Evolutionary conservation across 306 rosid species (phyloP), one percentile per base, ranked within the genome.

Genomic region (Sicyos edulis): DNA sequence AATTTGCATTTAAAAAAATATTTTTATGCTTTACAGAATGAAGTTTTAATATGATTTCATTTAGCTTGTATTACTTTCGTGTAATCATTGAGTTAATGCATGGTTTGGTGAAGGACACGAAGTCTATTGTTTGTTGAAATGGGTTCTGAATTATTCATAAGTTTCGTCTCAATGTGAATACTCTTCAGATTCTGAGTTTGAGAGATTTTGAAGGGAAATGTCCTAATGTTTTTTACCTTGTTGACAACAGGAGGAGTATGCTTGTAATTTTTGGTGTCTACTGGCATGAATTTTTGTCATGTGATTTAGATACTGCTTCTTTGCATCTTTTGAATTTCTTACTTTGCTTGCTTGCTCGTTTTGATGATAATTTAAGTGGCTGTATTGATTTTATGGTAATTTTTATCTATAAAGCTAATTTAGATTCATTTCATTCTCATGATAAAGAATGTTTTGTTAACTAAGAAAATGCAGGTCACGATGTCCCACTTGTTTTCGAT

Each of bases 401-500:
- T 3, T 49, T 15, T 50, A 47, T 68, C 73, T 50, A 2, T 24
- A 8, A 24, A 22, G 42, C 51, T 68, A 24, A 47, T 68, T 47
- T 67, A 47, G 40, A 68, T 24, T 50, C 40, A 22, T 49, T 68
- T 47, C 73, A 64, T 42, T 68, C 22, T 68, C 57, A 13, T 68
- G 73, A 68, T 68, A 49, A 49, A 44, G 21, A 50, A 22, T 20
- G 47, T 67, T 20, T 44, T 67, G 34, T 68, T 20, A 50, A 49
- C 13, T 50, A 68, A 22, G 54, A 44, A 68, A 20, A 68, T 68
- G 58, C 73, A 68, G 73, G 73, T 24, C 44, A 50, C 4, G 73
- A 19, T 49, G 57, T 26, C 58, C 58, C 37, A 68, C 73, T 68
- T 68, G 14, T 68, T 68, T 68, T 68, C 52, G 45, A 68, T 68